phyloP scores from a whole-genome alignment of 2,329 filamentous ascomycete genomes.

The Alternaria hordeiaustralica region DNA sequence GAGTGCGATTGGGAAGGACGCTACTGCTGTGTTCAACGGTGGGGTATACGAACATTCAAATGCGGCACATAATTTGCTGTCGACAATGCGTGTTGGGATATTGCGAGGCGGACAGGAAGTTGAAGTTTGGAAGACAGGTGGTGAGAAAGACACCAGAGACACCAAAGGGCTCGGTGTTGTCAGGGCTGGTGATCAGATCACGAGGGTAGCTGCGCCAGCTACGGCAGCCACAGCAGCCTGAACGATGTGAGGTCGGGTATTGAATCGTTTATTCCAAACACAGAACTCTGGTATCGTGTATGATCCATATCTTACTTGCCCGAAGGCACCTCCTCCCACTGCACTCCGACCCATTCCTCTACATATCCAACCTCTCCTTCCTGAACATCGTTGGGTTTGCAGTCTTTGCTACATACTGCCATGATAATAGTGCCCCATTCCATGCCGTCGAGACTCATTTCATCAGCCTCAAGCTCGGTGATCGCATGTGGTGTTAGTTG shows the following conservation, averaged over 20 bases:
- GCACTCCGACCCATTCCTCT: slow-evolving; percentile 97
- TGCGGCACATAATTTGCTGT: slow-evolving; percentile 49
- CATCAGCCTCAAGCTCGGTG: slow-evolving; percentile 79
- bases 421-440: slow-evolving; percentile 96
- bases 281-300: background rate
- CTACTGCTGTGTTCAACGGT: slow-evolving; percentile 50
- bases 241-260: background rate
- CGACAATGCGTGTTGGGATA: slow-evolving; percentile 49
- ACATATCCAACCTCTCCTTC: slow-evolving; percentile 75
- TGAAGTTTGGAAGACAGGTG: slow-evolving; percentile 48
- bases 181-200: slow-evolving; percentile 76
- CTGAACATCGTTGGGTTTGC: slow-evolving; percentile 64
- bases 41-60: slow-evolving; percentile 51
- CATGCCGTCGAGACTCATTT: slow-evolving; percentile 79
- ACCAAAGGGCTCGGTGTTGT: slow-evolving; percentile 77
- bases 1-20: slow-evolving; percentile 47
- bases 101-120: slow-evolving; percentile 49
- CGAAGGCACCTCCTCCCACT: slow-evolving; percentile 80
- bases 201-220: slow-evolving; percentile 76
- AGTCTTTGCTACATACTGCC: slow-evolving; percentile 83
- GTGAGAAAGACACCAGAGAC: slow-evolving; percentile 63
- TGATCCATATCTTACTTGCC: slow-evolving; percentile 19
- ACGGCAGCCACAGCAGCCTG: slow-evolving; percentile 81
- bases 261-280: background rate
- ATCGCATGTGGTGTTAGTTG: slow-evolving; percentile 94